These are phyloP conservation scores for Fremontodendron californicum DNA, from an alignment of 345 rosid species.

Conservation along the genomic window DNA sequence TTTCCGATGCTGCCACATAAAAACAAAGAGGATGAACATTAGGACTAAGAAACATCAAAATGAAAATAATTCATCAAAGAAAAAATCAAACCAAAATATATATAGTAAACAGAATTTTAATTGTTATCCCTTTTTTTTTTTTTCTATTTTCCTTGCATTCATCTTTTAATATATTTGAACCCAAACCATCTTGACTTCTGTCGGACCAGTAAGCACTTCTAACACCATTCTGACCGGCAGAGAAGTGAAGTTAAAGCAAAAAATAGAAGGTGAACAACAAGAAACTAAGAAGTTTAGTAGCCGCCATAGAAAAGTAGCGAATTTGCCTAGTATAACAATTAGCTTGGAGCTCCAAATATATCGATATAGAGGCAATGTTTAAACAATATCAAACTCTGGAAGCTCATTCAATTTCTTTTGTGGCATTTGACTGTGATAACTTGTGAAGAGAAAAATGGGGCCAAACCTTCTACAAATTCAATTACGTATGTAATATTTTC, in stretches of 20 bases:
- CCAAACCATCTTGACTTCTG: too few species aligned
- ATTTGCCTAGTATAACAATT: background rate
- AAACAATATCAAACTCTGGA: background rate
- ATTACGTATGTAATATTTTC: too few species aligned
- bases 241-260: slow-evolving; percentile 16
- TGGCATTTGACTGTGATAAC: background rate
- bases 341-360: background rate
- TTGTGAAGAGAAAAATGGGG: background rate
- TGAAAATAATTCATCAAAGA: too few species aligned
- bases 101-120: too few species aligned
- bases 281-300: slow-evolving; percentile 7
- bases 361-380: background rate
- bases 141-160: too few species aligned
- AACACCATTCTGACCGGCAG: slow-evolving; percentile 33
- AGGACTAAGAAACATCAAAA: background rate
- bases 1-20: background rate
- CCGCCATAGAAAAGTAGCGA: slow-evolving; percentile 15
- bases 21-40: background rate
- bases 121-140: too few species aligned
- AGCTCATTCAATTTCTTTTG: background rate
- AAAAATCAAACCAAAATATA: too few species aligned
- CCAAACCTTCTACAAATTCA: too few species aligned
- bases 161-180: too few species aligned
- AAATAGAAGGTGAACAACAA: slow-evolving; percentile 21
- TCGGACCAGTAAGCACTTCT: slow-evolving; percentile 59